Conservation (phyloP, 257 asterid species). For the Solanum chmielewskii region DNA sequence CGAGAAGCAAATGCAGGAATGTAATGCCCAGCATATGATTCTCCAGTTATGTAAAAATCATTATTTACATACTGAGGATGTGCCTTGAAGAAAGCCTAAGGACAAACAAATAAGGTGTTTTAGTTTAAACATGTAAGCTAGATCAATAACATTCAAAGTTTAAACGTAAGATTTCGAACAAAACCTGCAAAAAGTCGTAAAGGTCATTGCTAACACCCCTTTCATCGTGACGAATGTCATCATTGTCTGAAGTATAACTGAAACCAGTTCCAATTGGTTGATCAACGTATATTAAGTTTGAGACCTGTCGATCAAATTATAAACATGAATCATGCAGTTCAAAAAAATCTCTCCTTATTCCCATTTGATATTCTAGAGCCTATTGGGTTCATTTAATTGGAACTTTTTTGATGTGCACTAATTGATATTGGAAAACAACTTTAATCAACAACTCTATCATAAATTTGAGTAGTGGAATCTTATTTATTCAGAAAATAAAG, state of each 20-base stretch:
- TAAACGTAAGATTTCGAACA: background rate
- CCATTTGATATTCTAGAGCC: background rate
- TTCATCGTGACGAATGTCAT: slow-evolving; percentile 13
- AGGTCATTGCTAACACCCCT: slow-evolving; percentile 17
- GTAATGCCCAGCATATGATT: slow-evolving; percentile 50
- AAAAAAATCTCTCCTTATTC: background rate
- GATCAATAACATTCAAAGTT: background rate
- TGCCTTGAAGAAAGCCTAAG: slow-evolving; percentile 22
- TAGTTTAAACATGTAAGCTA: background rate
- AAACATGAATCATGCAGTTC: background rate
- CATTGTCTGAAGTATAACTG: slow-evolving; percentile 9
- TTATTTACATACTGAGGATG: slow-evolving; percentile 33
- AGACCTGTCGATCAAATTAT: slow-evolving; percentile 3
- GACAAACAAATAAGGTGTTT: background rate
- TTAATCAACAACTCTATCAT: background rate
- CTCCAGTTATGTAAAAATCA: slow-evolving; percentile 41
- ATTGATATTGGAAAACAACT: background rate
- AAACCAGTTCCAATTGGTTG: slow-evolving; percentile 45
- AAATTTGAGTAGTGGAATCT: background rate
- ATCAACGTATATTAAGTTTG: slow-evolving; percentile 30
- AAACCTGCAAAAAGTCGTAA: slow-evolving; percentile 31
- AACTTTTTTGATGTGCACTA: background rate
- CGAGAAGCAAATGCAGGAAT: slow-evolving; percentile 40
- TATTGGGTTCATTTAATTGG: background rate
- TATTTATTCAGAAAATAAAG: background rate